A percentile compares a stretch with the other conserved stretches of the same genome.
phyloP scores from a whole-genome alignment of 2,329 filamentous ascomycete genomes.

The Paramyrothecium roridum region DNA sequence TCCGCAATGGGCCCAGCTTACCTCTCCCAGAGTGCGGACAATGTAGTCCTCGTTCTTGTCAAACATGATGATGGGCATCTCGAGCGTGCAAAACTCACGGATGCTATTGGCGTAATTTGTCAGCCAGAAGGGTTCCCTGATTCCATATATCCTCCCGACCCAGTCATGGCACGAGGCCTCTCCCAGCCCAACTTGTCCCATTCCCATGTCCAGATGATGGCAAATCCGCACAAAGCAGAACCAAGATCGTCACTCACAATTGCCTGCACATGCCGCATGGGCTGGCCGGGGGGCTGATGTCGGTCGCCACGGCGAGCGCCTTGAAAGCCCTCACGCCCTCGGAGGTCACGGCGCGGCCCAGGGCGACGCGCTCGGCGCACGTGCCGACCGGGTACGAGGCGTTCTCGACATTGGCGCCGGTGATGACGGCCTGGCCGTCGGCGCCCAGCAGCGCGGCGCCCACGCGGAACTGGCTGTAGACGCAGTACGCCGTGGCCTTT shows the following conservation, averaged over 20 bases:
- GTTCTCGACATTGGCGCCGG: constrained; percentile 89
- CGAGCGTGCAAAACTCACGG: constrained; percentile 68
- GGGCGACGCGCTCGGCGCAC: constrained; percentile 88
- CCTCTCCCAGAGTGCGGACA: constrained; percentile 68
- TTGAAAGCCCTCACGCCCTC: constrained; percentile 58
- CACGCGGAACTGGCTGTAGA: constrained; percentile 89
- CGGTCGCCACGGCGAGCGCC: constrained; percentile 82
- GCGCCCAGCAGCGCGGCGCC: constrained; percentile 70
- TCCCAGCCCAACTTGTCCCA: neutral
- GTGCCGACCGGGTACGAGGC: constrained; percentile 91
- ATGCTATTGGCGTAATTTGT: constrained; percentile 47
- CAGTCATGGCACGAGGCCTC: neutral
- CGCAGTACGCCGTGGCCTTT: constrained; percentile 82
- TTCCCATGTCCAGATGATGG: constrained; percentile 3
- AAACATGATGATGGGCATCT: constrained; percentile 86
- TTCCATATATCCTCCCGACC: neutral
- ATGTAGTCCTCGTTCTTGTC: constrained; percentile 73
- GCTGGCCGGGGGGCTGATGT: constrained; percentile 65
- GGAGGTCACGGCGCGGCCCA: constrained; percentile 70
- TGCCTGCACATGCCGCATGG: constrained; percentile 97
- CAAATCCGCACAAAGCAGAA: constrained; percentile 2
- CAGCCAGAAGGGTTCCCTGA: too few relatives aligned
- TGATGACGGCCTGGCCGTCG: constrained; percentile 33
- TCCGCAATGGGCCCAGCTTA: constrained; percentile 31
- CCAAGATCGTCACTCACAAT: constrained; percentile 57